These are phyloP conservation scores for Tricholoma sp. DNA, from an alignment of 768 basidiomycete species.

Conservation along the genomic window DNA sequence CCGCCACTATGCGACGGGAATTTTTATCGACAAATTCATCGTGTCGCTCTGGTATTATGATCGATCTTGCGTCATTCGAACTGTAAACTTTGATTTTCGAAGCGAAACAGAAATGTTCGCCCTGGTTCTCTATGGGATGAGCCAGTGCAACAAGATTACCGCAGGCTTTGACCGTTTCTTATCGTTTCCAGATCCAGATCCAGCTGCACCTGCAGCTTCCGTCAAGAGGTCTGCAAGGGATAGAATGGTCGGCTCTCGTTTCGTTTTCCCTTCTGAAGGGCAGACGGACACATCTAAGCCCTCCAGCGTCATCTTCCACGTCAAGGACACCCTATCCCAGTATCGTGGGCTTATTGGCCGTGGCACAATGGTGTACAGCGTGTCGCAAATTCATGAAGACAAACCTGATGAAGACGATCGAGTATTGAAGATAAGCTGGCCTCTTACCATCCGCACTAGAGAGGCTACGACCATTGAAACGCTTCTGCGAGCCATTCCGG, in stretches of 20 bases:
- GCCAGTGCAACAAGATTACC: too few species aligned
- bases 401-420: background rate
- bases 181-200: too few species aligned
- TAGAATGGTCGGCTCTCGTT: background rate
- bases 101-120: too few species aligned
- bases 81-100: too few species aligned
- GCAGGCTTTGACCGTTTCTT: too few species aligned
- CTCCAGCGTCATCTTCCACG: background rate
- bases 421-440: slow-evolving; percentile 17
- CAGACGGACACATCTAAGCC: background rate
- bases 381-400: background rate
- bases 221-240: too few species aligned
- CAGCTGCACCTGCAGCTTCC: too few species aligned
- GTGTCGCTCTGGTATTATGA: too few species aligned
- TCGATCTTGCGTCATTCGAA: too few species aligned
- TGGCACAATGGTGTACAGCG: slow-evolving; percentile 12
- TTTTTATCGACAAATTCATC: too few species aligned
- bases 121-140: too few species aligned
- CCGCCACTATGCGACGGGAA: too few species aligned
- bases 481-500: slow-evolving; percentile 5
- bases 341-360: slow-evolving; percentile 13
- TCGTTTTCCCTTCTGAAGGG: background rate
- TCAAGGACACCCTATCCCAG: background rate
- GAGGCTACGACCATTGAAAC: slow-evolving; percentile 8
- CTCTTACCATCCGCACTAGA: background rate